A percentile compares a stretch with the other conserved stretches of the same genome.
Evolutionary conservation across 768 basidiomycete species (phyloP).

Genomic region (Mycena galericulata): DNA sequence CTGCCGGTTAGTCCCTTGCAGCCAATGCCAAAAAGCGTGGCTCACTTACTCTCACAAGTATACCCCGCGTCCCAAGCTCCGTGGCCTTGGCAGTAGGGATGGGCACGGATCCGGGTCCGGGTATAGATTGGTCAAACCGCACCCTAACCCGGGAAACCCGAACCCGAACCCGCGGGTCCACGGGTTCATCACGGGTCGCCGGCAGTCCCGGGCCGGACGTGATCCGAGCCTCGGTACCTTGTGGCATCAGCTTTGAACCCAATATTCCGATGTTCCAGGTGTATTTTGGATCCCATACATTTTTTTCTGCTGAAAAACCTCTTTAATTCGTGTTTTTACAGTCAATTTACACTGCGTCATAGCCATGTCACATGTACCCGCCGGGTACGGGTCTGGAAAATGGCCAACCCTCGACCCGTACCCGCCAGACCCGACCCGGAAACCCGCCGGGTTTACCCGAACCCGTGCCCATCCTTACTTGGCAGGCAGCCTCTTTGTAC

Average conservation of each 20-base stretch:
- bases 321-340: too few relatives aligned
- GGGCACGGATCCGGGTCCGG: not conserved
- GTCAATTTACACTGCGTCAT: not conserved
- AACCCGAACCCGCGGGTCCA: not conserved
- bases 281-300: not conserved
- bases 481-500: too few relatives aligned
- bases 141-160: not conserved
- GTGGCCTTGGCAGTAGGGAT: too few relatives aligned
- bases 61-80: too few relatives aligned
- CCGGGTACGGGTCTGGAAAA: conserved; percentile 1
- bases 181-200: too few relatives aligned
- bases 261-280: not conserved
- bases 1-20: too few relatives aligned
- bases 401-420: conserved; percentile 2
- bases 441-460: not conserved
- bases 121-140: not conserved
- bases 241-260: not conserved
- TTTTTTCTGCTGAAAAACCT: too few relatives aligned
- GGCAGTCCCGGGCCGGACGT: too few relatives aligned
- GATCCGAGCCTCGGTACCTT: not conserved
- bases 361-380: not conserved
- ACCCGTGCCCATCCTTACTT: not conserved
- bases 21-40: too few relatives aligned
- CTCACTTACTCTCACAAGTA: too few relatives aligned
- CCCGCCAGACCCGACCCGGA: too few relatives aligned